A percentile compares a stretch with the other conserved stretches of the same genome.
These are phyloP conservation scores for Colletotrichum sp. DNA, from an alignment of 2,329 filamentous ascomycete genomes.

Conservation along the genomic window DNA sequence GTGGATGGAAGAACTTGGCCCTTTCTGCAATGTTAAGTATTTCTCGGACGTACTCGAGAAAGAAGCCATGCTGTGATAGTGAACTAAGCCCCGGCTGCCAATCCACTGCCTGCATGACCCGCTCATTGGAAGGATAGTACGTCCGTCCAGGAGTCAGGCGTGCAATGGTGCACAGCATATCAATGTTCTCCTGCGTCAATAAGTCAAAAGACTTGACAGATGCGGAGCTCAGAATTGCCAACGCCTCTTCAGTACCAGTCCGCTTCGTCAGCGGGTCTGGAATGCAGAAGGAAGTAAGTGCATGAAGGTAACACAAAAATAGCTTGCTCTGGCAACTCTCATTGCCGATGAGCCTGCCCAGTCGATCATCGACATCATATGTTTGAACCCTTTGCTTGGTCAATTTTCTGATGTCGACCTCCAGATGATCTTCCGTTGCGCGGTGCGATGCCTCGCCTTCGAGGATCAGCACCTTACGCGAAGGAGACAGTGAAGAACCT, in stretches of 20 bases:
- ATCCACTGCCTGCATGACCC: slow-evolving; percentile 50
- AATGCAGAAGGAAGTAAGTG: slow-evolving; percentile 55
- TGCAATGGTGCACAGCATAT: slow-evolving; percentile 41
- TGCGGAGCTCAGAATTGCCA: slow-evolving; percentile 53
- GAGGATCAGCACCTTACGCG: too few species aligned
- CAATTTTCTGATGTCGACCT: too few species aligned
- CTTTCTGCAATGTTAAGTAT: slow-evolving; percentile 36
- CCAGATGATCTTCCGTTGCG: too few species aligned
- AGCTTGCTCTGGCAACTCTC: slow-evolving; percentile 57
- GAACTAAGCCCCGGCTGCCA: slow-evolving; percentile 46
- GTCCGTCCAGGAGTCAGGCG: slow-evolving; percentile 43
- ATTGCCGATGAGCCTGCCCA: slow-evolving; percentile 56
- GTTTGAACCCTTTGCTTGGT: slow-evolving; percentile 33
- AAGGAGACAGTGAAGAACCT: too few species aligned
- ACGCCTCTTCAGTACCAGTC: slow-evolving; percentile 61
- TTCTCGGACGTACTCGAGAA: slow-evolving; percentile 35
- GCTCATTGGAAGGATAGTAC: slow-evolving; percentile 48
- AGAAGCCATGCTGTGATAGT: slow-evolving; percentile 50
- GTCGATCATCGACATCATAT: slow-evolving; percentile 52
- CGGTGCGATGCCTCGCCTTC: too few species aligned
- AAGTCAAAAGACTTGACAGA: slow-evolving; percentile 50
- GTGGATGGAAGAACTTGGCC: background rate
- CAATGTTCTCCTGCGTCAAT: slow-evolving; percentile 38
- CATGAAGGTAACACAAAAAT: slow-evolving; percentile 56
- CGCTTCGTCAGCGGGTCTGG: slow-evolving; percentile 50